Base-by-base conservation (phyloP, 2,329 filamentous ascomycete species). In the Fusarium coicis region DNA sequence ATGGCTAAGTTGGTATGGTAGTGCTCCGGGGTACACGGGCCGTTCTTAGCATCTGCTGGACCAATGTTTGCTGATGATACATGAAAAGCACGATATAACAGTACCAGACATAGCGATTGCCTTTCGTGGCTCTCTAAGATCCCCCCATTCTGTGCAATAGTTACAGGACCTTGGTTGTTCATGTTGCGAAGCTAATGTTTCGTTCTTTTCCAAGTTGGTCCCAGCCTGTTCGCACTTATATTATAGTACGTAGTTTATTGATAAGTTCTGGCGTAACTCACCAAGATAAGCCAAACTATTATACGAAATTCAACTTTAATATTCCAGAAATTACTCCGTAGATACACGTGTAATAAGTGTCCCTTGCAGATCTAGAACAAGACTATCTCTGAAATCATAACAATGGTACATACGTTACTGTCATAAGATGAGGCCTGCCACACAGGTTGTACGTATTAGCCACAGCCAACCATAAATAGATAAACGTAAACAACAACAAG, bases 281-380 rank as follows among this genome's bases (percentile, higher is more conserved):
- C 40, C 15, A 28, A 49, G 32, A 10, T 49, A 19, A 28, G 40
- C 26, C 19, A 19, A 12, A 21, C 18, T 47, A 21, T 21, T 26
- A 18, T 47, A 34, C 11, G 54, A 63, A 28, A 53, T 44, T 39
- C 57, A 47, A 61, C 56, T 62, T 56, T 69, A 36, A 68, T 77
- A 23, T 74, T 74, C 74, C 74, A 77, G 73, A 73, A 76, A 73
- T 69, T 56, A 37, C 36, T 37, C 36, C 18, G 16, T 37, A 57
- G 58, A 66, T 62, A 59, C 68, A 65, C 65, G 60, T 69, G 56
- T 70, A 56, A 54, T 52, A 28, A 63, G 53, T 37, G 50, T 19
- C 66, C 69, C 70, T 74, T 74, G 63, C 72, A 71, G 66, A 74
- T 66, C 55, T 26, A 68, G 50, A 49, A 60, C 42, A 53, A 55